Conservation (phyloP, 179 eudicot genomes). For the Beta lomatogona region DNA sequence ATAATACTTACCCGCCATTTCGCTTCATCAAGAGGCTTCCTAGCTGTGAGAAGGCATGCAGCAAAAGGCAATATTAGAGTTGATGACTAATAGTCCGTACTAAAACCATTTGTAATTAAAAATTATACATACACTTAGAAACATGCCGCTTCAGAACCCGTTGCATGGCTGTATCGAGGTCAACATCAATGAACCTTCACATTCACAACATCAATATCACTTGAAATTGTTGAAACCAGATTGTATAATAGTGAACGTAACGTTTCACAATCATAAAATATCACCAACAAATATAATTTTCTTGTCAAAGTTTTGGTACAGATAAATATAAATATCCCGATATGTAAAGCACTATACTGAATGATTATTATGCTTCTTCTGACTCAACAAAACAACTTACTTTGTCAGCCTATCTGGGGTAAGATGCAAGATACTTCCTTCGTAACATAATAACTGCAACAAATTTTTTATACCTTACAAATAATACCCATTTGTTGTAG, state of each 20-base stretch:
- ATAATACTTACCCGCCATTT: constrained; percentile 77
- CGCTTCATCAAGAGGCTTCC: constrained; percentile 71
- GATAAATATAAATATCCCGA: neutral
- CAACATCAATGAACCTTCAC: constrained; percentile 84
- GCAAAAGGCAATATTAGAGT: constrained; percentile 22
- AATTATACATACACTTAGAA: constrained; percentile 49
- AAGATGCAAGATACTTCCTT: neutral
- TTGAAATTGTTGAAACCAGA: neutral
- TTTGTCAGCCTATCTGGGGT: neutral
- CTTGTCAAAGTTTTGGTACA: neutral
- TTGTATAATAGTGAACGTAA: too few relatives aligned
- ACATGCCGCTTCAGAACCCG: constrained; percentile 86
- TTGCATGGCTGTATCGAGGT: constrained; percentile 73
- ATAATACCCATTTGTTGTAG: too few relatives aligned
- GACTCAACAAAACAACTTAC: neutral
- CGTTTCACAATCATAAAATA: too few relatives aligned
- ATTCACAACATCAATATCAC: neutral
- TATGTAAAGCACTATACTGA: neutral
- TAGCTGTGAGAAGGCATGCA: constrained; percentile 34
- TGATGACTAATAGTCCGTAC: neutral
- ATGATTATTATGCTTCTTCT: neutral
- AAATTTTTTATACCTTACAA: too few relatives aligned
- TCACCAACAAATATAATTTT: too few relatives aligned
- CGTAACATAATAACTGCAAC: too few relatives aligned
- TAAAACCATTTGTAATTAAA: constrained; percentile 1